These are phyloP conservation scores for Dicorynia guianensis DNA, from an alignment of 306 rosid species.

Conservation along the genomic window DNA sequence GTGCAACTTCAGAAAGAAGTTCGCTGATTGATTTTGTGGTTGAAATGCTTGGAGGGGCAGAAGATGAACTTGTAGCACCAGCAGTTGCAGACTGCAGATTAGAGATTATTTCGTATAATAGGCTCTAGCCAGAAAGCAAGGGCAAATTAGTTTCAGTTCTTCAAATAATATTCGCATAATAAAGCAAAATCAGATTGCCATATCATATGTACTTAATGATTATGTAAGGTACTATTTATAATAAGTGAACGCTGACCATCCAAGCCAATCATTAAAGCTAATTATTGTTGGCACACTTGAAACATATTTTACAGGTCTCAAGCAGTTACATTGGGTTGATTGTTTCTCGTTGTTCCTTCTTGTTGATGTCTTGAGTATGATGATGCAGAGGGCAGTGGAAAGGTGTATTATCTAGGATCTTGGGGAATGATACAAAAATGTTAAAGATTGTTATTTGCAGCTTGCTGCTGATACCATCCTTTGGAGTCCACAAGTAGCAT, in stretches of 20 bases:
- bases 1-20: conserved; percentile 64
- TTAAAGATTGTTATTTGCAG: conserved; percentile 17
- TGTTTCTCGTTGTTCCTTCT: conserved; percentile 2
- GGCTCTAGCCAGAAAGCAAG: conserved; percentile 55
- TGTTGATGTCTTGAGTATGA: conserved; percentile 10
- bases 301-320: conserved; percentile 8
- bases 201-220: background rate
- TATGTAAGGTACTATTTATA: conserved; percentile 4
- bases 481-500: conserved; percentile 22
- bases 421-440: conserved; percentile 14
- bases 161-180: conserved; percentile 33
- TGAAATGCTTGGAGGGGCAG: conserved; percentile 63
- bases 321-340: conserved; percentile 17
- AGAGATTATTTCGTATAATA: conserved; percentile 72
- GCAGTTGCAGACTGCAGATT: conserved; percentile 63
- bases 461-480: background rate
- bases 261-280: background rate
- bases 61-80: conserved; percentile 85
- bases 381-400: background rate
- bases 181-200: conserved; percentile 27
- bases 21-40: conserved; percentile 56
- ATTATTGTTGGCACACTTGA: background rate
- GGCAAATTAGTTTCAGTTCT: conserved; percentile 25
- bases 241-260: background rate
- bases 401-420: conserved; percentile 16